Evolutionary conservation across 2,329 filamentous ascomycete genomes (phyloP).

Genomic region (Pochonia chlamydosporia): DNA sequence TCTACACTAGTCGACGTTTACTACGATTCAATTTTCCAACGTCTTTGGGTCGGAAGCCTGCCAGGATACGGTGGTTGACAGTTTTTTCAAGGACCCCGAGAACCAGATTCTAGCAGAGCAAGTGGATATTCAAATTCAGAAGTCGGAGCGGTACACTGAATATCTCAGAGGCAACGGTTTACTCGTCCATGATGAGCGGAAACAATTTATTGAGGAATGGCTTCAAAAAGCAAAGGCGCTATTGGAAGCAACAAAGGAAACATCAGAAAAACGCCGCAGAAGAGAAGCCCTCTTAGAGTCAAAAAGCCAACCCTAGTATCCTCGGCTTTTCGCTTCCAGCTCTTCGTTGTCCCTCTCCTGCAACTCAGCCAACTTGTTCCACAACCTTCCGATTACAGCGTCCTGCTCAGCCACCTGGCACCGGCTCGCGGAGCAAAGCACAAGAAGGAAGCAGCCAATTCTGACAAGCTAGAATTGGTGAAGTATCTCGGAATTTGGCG

Average conservation of each 20-base stretch:
- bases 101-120: not conserved
- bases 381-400: too few species aligned
- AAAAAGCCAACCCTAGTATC: too few species aligned
- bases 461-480: too few species aligned
- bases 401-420: too few species aligned
- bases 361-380: too few species aligned
- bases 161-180: constrained; percentile 8
- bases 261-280: too few species aligned
- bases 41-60: not conserved
- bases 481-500: too few species aligned
- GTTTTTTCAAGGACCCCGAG: not conserved
- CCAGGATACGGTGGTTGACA: not conserved
- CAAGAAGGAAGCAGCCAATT: too few species aligned
- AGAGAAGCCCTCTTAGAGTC: too few species aligned
- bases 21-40: constrained; percentile 1
- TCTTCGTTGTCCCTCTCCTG: too few species aligned
- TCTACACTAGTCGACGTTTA: not conserved
- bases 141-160: constrained; percentile 11
- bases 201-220: not conserved
- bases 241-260: not conserved
- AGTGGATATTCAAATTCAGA: constrained; percentile 5
- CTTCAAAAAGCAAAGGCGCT: not conserved
- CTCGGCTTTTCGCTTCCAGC: too few species aligned
- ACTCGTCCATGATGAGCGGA: constrained; percentile 4
- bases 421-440: too few species aligned